Conservation (phyloP, 2,329 filamentous ascomycete genomes). For the Pestalotiopsis fici region DNA sequence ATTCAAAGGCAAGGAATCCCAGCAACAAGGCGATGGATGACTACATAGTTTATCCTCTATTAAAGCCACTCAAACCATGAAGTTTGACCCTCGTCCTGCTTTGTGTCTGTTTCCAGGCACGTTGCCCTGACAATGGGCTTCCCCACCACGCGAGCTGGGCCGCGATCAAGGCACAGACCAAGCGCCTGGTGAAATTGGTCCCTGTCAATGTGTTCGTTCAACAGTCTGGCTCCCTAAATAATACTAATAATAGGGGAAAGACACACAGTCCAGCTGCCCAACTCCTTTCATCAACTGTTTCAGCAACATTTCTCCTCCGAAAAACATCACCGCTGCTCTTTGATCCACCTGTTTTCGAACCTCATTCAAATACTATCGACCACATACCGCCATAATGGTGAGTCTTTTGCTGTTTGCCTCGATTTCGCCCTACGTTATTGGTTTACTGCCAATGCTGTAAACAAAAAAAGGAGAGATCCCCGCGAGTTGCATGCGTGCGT, state of each 20-base stretch:
- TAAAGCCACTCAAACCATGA: background rate
- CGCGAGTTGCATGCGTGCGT: background rate
- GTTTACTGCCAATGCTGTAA: background rate
- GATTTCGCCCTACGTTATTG: background rate
- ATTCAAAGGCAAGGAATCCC: too few relatives aligned
- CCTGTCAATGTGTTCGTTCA: background rate
- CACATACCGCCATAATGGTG: slow-evolving; percentile 24
- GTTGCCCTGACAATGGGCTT: slow-evolving; percentile 29
- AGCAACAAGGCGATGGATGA: too few relatives aligned
- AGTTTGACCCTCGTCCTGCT: background rate
- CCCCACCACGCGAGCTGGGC: slow-evolving; percentile 1
- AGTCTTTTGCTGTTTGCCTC: slow-evolving; percentile 14
- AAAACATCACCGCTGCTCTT: slow-evolving; percentile 26
- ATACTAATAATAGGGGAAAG: background rate
- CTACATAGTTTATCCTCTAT: too few relatives aligned
- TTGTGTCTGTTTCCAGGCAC: background rate
- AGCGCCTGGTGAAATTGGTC: slow-evolving; percentile 12
- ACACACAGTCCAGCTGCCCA: background rate
- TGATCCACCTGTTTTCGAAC: slow-evolving; percentile 10
- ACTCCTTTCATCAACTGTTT: slow-evolving; percentile 18
- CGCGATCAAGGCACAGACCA: slow-evolving; percentile 21
- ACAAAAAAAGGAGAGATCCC: background rate
- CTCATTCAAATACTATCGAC: background rate
- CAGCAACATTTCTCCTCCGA: slow-evolving; percentile 21
- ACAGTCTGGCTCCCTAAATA: slow-evolving; percentile 8